Evolutionary conservation across 805 yeast species (phyloP).

Genomic region (Candida pseudoglaebosa): DNA sequence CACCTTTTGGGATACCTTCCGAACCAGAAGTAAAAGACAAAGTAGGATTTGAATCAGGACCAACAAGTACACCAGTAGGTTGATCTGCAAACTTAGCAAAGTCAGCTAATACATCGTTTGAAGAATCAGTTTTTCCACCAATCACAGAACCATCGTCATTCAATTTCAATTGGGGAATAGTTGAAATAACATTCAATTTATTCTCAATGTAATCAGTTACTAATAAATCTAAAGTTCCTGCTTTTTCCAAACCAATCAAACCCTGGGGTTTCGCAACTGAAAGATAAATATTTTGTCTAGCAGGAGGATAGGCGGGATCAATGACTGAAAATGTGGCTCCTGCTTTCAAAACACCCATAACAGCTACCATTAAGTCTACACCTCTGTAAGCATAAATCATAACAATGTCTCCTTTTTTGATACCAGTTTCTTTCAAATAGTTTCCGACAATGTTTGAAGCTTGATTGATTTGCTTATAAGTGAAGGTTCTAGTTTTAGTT

Average conservation of each 20-base stretch:
- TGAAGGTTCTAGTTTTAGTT: conserved; percentile 64
- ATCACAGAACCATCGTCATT: conserved; percentile 67
- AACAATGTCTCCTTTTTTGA: conserved; percentile 88
- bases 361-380: conserved; percentile 94
- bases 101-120: conserved; percentile 46
- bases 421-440: conserved; percentile 75
- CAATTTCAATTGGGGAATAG: conserved; percentile 74
- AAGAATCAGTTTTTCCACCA: conserved; percentile 48
- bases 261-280: conserved; percentile 93
- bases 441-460: conserved; percentile 94
- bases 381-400: conserved; percentile 98
- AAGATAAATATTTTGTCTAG: conserved; percentile 89
- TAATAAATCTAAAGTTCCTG: conserved; percentile 73
- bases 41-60: conserved; percentile 98
- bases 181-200: conserved; percentile 68
- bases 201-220: conserved; percentile 75
- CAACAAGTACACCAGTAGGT: conserved; percentile 86
- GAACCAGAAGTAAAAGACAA: conserved; percentile 95
- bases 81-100: conserved; percentile 45
- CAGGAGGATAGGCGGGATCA: conserved; percentile 99
- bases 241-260: conserved; percentile 82
- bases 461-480: conserved; percentile 83
- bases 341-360: conserved; percentile 96
- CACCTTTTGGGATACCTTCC: conserved; percentile 99
- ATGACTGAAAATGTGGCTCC: conserved; percentile 98